Evolutionary conservation across 441 rosid genomes (phyloP), one percentile per base, ranked within the genome.

Genomic region (Populus hybrid): DNA sequence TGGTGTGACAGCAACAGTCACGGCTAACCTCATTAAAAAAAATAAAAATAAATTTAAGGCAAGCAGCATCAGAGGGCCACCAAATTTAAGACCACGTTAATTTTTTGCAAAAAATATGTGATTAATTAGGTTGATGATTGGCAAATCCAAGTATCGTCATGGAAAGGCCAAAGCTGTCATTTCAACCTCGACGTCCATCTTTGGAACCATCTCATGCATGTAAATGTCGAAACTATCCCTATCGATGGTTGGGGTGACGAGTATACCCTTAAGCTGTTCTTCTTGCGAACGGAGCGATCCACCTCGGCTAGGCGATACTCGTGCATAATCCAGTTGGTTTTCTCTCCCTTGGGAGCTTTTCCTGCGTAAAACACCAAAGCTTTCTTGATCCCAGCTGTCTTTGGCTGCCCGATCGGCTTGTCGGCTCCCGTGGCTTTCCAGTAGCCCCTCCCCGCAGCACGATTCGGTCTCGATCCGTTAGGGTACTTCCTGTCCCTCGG

Each of bases 401-500:
- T 94, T 11, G 97, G 97, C 19, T 82, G 85, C 18, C 95, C 95
- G 7, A 94, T 94, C 11, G 97, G 93, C 84, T 94, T 94, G 85
- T 94, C 98, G 12, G 97, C 97, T 53, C 98, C 98, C 2, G 97
- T 94, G 0, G 98, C 98, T 86, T 94, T 94, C 98, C 98, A 94
- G 79, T 94, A 94, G 0, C 98, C 98, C 26, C 78, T 74, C 28
- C 97, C 97, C 3, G 98, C 95, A 0, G 97, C 91, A 1, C 98
- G 86, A 86, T 94, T 94, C 57, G 97, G 97, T 85, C 98, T 82
- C 65, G 97, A 89, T 23, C 98, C 97, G 80, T 94, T 94, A 4
- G 98, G 98, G 21, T 92, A 94, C 67, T 94, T 94, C 76, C 97
- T 73, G 53, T 90, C 97, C 73, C 98, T 81, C 0, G 95, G 98